Evolutionary conservation across 2,329 filamentous ascomycete species (phyloP).

Genomic region (Phaeosphaeria sp.): DNA sequence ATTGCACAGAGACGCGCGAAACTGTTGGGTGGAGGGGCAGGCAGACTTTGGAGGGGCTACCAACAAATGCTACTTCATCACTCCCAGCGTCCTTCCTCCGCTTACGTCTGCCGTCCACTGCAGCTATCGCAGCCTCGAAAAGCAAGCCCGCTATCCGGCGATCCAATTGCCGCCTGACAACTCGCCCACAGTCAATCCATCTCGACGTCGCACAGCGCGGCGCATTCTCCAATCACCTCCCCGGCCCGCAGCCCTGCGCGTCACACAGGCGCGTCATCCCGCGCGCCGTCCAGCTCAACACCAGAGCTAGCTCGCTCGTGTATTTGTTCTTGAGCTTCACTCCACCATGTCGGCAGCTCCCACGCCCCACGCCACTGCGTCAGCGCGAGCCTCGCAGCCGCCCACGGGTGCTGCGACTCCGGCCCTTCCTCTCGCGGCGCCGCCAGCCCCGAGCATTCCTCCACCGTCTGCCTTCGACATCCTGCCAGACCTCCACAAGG

Average conservation of each 20-base stretch:
- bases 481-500: conserved; percentile 78
- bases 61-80: conserved; percentile 15
- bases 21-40: conserved; percentile 35
- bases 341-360: conserved; percentile 42
- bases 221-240: conserved; percentile 23
- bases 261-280: conserved; percentile 27
- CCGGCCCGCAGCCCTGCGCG: conserved; percentile 19
- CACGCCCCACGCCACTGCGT: conserved; percentile 42
- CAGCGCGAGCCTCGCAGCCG: conserved; percentile 39
- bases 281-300: conserved; percentile 25
- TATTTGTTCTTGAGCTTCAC: conserved; percentile 7
- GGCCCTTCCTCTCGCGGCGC: conserved; percentile 28
- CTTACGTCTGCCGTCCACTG: neutral
- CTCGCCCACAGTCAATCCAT: conserved; percentile 4
- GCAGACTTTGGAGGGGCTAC: conserved; percentile 23
- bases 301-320: conserved; percentile 19
- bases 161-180: conserved; percentile 9
- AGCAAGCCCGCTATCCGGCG: conserved; percentile 10
- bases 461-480: conserved; percentile 85
- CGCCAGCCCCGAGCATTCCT: conserved; percentile 65
- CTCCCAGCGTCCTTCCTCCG: conserved; percentile 13
- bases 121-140: conserved; percentile 15
- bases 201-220: conserved; percentile 10
- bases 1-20: conserved; percentile 7
- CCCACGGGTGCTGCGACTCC: conserved; percentile 42